Evolutionary conservation across 352 stramenopile genomes (phyloP).

Genomic region (Pythium aphanidermatum): DNA sequence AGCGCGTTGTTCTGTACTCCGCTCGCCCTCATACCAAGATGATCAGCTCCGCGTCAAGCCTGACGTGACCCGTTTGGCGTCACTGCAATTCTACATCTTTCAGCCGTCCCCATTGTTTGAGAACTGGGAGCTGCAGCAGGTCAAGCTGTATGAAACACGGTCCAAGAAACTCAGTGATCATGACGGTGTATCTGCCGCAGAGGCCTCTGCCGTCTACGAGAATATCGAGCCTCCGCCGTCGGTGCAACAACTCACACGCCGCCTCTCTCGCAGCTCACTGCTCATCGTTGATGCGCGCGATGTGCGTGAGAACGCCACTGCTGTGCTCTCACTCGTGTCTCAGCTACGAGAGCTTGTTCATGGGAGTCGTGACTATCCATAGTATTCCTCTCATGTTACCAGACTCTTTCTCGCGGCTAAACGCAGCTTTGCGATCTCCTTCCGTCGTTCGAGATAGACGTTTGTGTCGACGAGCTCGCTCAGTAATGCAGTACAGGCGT

Average conservation of each 20-base stretch:
- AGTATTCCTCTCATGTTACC: not conserved
- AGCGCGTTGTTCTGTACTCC: not conserved
- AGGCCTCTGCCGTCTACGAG: not conserved
- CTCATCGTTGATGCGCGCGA: conserved; percentile 17
- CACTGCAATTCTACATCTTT: conserved; percentile 45
- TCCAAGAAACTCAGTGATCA: no score
- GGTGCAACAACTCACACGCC: conserved; percentile 13
- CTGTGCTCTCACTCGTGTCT: conserved; percentile 11
- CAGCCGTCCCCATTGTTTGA: conserved; percentile 58
- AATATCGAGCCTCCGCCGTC: no score
- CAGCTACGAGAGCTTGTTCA: conserved; percentile 17
- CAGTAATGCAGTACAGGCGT: conserved; percentile 50
- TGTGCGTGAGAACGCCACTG: conserved; percentile 11
- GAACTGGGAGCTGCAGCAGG: conserved; percentile 42
- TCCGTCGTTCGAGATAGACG: conserved; percentile 38
- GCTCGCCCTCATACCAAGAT: no score
- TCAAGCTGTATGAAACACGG: conserved; percentile 38
- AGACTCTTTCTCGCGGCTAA: conserved; percentile 19
- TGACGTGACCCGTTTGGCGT: conserved; percentile 32
- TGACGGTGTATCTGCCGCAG: no score
- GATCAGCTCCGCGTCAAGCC: conserved; percentile 17
- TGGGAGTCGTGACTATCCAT: not conserved
- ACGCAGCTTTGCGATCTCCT: conserved; percentile 42
- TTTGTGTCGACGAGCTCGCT: conserved; percentile 32
- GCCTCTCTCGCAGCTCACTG: conserved; percentile 12